Conservation (phyloP, 768 basidiomycete genomes). For the Lentinus tigrinus region DNA sequence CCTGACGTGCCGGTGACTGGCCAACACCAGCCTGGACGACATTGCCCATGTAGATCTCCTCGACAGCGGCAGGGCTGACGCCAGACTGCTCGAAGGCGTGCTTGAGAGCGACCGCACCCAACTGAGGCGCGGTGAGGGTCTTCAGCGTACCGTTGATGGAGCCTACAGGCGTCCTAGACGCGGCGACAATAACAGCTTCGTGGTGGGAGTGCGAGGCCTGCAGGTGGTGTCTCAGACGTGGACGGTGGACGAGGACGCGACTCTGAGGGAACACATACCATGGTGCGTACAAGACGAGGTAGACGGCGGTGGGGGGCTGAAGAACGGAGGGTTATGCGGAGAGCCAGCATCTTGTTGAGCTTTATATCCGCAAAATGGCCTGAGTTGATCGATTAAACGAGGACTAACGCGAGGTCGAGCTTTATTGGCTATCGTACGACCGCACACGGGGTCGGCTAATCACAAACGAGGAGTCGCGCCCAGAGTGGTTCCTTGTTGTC, state of each 20-base stretch:
- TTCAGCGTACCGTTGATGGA: conserved; percentile 91
- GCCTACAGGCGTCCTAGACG: conserved; percentile 91
- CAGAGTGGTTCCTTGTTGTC: conserved; percentile 13
- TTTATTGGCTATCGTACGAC: conserved; percentile 24
- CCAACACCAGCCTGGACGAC: conserved; percentile 97
- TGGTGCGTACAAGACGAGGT: conserved; percentile 25
- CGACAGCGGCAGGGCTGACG: conserved; percentile 78
- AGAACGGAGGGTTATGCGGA: conserved; percentile 30
- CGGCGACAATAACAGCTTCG: conserved; percentile 93
- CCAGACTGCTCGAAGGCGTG: conserved; percentile 81
- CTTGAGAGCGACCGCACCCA: conserved; percentile 87
- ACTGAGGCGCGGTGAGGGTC: conserved; percentile 84
- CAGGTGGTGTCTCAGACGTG: conserved; percentile 34
- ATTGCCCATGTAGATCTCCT: conserved; percentile 97
- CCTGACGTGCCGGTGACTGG: conserved; percentile 97
- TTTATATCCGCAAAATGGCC: conserved; percentile 20
- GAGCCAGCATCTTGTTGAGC: conserved; percentile 19
- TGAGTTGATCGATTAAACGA: conserved; percentile 18
- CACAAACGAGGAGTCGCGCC: neutral
- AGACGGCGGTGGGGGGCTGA: conserved; percentile 34
- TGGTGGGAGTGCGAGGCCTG: conserved; percentile 35
- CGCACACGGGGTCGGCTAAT: neutral
- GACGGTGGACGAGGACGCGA: neutral
- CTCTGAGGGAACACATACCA: conserved; percentile 23
- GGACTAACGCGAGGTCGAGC: conserved; percentile 14